Percentiles rank a stretch among this genome's conserved stretches.
Conservation (phyloP, 495 filamentous ascomycete genomes). For the Daldinia concentrica region DNA sequence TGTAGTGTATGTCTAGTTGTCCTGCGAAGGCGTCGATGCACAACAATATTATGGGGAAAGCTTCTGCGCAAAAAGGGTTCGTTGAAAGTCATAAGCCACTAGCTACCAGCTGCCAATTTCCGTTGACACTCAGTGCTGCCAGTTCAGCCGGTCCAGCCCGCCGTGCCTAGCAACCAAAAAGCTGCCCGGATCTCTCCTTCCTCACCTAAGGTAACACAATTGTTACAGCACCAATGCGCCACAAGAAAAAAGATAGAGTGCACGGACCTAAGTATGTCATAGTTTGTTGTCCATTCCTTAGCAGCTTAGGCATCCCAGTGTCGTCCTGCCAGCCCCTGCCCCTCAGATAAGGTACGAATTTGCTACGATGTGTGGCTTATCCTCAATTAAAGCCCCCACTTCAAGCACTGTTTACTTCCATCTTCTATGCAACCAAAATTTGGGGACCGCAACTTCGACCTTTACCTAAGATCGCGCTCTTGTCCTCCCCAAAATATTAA, state of each 20-base stretch:
- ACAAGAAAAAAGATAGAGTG: slow-evolving; percentile 6
- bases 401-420: slow-evolving; percentile 41
- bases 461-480: slow-evolving; percentile 40
- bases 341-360: slow-evolving; percentile 12
- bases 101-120: slow-evolving; percentile 17
- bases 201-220: not conserved
- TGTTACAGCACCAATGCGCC: not conserved
- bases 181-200: not conserved
- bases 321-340: slow-evolving; percentile 23
- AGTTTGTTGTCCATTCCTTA: slow-evolving; percentile 9
- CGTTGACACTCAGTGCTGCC: not conserved
- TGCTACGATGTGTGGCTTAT: not conserved
- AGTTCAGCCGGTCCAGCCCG: not conserved
- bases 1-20: not conserved
- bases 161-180: slow-evolving; percentile 2
- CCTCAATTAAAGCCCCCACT: slow-evolving; percentile 31
- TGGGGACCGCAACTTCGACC: slow-evolving; percentile 40
- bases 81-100: not conserved
- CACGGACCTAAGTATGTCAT: slow-evolving; percentile 17
- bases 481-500: slow-evolving; percentile 7
- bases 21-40: slow-evolving; percentile 25
- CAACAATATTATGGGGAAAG: slow-evolving; percentile 36
- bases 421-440: slow-evolving; percentile 37
- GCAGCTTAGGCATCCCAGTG: not conserved
- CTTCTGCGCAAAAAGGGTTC: slow-evolving; percentile 21